phyloP scores from a whole-genome alignment of 2,329 filamentous ascomycete species.

The Ascochyta rabiei region DNA sequence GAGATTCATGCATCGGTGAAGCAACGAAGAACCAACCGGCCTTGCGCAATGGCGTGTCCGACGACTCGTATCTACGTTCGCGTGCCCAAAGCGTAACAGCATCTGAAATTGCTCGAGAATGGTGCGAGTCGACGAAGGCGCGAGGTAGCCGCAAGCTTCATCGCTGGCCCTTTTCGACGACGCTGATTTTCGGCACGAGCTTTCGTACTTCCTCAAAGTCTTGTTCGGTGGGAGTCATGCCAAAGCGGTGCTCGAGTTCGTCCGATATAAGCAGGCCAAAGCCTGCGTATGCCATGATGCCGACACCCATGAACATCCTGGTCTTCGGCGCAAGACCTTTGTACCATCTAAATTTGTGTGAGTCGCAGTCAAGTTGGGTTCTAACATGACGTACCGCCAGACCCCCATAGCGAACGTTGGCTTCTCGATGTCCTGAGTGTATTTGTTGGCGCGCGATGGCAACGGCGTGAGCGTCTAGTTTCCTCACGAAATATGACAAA shows the following conservation, averaged over 20 bases:
- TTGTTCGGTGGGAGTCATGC: conserved; percentile 72
- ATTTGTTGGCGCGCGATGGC: background rate
- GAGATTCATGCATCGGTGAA: no score
- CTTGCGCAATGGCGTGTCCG: no score
- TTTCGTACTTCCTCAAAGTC: conserved; percentile 72
- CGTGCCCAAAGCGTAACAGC: no score
- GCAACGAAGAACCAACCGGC: no score
- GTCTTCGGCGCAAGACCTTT: conserved; percentile 72
- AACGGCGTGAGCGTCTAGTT: background rate
- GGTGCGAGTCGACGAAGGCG: no score
- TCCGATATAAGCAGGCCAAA: conserved; percentile 77
- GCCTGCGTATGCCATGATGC: conserved; percentile 76
- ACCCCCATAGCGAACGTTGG: conserved; percentile 37
- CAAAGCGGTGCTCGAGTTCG: conserved; percentile 73
- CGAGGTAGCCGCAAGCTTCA: background rate
- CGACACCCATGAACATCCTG: conserved; percentile 73
- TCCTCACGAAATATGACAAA: background rate
- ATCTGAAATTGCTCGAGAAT: no score
- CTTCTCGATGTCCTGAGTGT: background rate
- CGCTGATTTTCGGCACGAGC: conserved; percentile 65
- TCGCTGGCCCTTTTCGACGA: conserved; percentile 30
- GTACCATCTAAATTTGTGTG: conserved; percentile 56
- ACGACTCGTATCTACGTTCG: no score
- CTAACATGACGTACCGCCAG: conserved; percentile 41
- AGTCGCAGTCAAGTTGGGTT: background rate